Evolutionary conservation across 2,329 filamentous ascomycete genomes (phyloP), one percentile per base, ranked within the genome.

Genomic region (Aspergillus sp.): DNA sequence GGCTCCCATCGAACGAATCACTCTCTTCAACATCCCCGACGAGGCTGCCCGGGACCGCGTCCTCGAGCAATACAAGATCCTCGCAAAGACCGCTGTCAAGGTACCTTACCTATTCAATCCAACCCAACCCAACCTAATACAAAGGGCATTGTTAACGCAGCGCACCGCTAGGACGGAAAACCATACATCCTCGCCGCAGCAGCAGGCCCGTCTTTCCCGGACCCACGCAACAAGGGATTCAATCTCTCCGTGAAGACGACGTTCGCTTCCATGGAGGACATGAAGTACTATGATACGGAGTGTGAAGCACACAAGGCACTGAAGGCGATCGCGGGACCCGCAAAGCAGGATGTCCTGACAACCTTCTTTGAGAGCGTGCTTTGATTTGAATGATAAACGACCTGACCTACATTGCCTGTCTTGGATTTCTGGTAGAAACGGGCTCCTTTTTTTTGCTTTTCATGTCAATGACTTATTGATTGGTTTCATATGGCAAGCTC

Each of bases 241-340:
- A 90, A 86, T 7, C 67, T 90, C 53, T 80, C 84, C 15, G 83
- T 83, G 49, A 83, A 86, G 70, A 86, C 82, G 41, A 82, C 83
- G 47, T 91, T 91, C 68, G 80, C 82, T 46, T 86, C 75, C 58
- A 66, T 85, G 54, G 86, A 86, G 12, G 88, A 90, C 70, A 86
- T 90, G 83, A 79, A 83, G 64, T 91, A 83, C 75, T 91, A 89
- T 70, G 88, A 90, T 70, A 77, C 78, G 9, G 78, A 81, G 49
- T 85, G 83, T 62, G 77, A 77, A 63, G 83, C 83, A 33, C 85
- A 87, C 64, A 74, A 74, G 56, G 77, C 73, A 24, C 71, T 87
- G 61, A 76, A 74, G 63, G 70, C 70, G 17, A 64, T 73, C 54
- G 69, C 63, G 3, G 66, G 61, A 1, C 66, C 71, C 3, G 62